A percentile compares a stretch with the other conserved stretches of the same genome.
These are phyloP conservation scores for Veloporphyrellus conicus DNA, from an alignment of 1,284 basidiomycete species.

Conservation along the genomic window DNA sequence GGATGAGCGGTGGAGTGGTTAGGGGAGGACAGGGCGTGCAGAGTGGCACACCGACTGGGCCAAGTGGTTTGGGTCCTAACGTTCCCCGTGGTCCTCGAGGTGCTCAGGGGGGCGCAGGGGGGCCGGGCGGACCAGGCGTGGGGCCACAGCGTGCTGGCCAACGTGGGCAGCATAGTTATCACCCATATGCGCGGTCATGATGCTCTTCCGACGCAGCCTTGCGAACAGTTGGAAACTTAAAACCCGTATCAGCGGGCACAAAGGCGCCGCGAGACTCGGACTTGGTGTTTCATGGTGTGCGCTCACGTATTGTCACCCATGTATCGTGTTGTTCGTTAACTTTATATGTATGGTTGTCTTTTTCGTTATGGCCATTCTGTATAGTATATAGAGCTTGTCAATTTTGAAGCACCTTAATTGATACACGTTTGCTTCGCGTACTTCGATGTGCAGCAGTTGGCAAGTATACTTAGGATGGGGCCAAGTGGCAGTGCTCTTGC, in stretches of 20 bases:
- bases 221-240: conserved; percentile 10
- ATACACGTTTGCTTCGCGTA: too few species aligned
- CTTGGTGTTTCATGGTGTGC: too few species aligned
- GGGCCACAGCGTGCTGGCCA: conserved; percentile 72
- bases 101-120: conserved; percentile 44
- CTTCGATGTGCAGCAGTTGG: too few species aligned
- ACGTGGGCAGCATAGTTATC: conserved; percentile 72
- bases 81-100: conserved; percentile 67
- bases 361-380: too few species aligned
- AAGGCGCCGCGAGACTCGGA: too few species aligned
- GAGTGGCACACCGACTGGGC: conserved; percentile 33
- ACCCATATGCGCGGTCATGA: conserved; percentile 68
- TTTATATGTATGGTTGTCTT: too few species aligned
- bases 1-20: conserved; percentile 42
- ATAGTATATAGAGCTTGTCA: too few species aligned
- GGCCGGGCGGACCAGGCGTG: conserved; percentile 45
- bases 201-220: not conserved
- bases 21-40: conserved; percentile 32
- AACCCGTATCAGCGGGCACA: too few species aligned
- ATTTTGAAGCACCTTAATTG: too few species aligned
- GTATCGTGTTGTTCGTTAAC: too few species aligned
- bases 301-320: too few species aligned
- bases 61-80: conserved; percentile 46
- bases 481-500: not conserved
- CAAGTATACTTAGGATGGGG: too few species aligned